Conservation (phyloP, 1,284 basidiomycete genomes). For the Malassezia arunalokei region DNA sequence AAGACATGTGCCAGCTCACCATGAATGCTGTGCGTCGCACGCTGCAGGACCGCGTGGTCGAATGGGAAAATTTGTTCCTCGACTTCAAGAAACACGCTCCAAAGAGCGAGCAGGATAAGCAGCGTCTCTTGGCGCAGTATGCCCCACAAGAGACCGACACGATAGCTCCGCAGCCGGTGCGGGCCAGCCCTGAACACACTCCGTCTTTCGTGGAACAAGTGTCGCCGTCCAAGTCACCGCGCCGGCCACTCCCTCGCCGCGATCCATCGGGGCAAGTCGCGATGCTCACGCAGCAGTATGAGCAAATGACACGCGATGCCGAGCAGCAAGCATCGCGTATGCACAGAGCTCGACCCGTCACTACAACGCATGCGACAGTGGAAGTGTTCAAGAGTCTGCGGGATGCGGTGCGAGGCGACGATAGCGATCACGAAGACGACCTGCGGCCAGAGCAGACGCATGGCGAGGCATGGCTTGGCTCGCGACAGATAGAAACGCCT, state of each 20-base stretch:
- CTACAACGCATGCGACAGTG: slow-evolving; percentile 73
- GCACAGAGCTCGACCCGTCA: slow-evolving; percentile 80
- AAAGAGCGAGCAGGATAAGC: slow-evolving; percentile 49
- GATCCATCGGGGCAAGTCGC: slow-evolving; percentile 45
- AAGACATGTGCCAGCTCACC: slow-evolving; percentile 61
- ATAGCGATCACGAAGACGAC: slow-evolving; percentile 25
- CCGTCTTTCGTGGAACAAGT: no score
- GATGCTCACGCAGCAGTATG: slow-evolving; percentile 52
- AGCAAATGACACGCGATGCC: slow-evolving; percentile 49
- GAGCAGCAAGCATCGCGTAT: slow-evolving; percentile 55
- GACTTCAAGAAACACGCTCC: slow-evolving; percentile 47
- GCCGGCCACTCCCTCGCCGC: background rate
- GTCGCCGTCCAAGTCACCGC: background rate
- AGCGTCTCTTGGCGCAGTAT: slow-evolving; percentile 44
- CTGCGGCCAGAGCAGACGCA: background rate
- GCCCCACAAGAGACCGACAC: background rate
- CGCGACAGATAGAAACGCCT: background rate
- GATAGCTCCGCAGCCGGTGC: background rate
- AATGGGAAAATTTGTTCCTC: slow-evolving; percentile 77
- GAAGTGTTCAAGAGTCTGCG: slow-evolving; percentile 81
- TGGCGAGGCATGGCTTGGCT: slow-evolving; percentile 4
- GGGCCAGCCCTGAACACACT: no score
- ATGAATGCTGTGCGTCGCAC: slow-evolving; percentile 75
- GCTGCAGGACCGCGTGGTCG: slow-evolving; percentile 87
- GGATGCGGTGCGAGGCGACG: slow-evolving; percentile 77